Evolutionary conservation across 345 rosid species (phyloP), one percentile per base, ranked within the genome.

Genomic region (Turnera subulata): DNA sequence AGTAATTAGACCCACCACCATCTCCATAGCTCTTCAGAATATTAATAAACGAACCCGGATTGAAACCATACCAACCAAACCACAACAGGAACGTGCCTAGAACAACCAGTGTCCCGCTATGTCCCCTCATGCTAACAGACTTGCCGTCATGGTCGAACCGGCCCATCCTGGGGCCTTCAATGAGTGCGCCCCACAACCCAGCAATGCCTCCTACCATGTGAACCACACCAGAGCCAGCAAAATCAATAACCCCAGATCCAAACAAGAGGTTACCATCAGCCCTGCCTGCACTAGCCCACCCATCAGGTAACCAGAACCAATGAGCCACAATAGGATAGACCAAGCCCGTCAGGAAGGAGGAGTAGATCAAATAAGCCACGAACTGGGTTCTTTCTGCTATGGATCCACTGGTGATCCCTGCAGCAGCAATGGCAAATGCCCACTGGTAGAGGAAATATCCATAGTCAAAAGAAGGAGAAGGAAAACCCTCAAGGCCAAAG

Each of bases 391-490:
- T 54, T 18, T 63, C 67, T 0, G 67, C 59, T 54, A 71, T 19
- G 29, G 81, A 73, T 1, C 81, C 82, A 16, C 82, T 67, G 1
- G 82, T 74, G 58, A 78, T 78, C n/a, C 82, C 79, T 16, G 82
- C 79, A 12, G 79, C 78, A 0, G 76, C 82, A 6, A 78, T 78
- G 38, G 82, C 78, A 29, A 78, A 78, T 13, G 81, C 73, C 78
- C 81, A 77, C 46, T 73, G 78, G 45, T 59, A 78, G 2, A 78
- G 72, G 33, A 76, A 69, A 24, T 20, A 26, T 0, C 74, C 51
- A 44, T 73, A 77, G 40, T 73, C 78, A 0, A 46, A 59, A 0
- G 69, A 1, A 4, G 56, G 42, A 0, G 79, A 47, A 1, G 81
- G 81, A 8, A 69, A 51, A 5, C 44, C 52, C 13, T 49, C 35